A percentile compares a stretch with the other conserved stretches of the same genome.
Evolutionary conservation across 2,329 filamentous ascomycete species (phyloP).

Genomic region (Colletotrichum brevisporum): DNA sequence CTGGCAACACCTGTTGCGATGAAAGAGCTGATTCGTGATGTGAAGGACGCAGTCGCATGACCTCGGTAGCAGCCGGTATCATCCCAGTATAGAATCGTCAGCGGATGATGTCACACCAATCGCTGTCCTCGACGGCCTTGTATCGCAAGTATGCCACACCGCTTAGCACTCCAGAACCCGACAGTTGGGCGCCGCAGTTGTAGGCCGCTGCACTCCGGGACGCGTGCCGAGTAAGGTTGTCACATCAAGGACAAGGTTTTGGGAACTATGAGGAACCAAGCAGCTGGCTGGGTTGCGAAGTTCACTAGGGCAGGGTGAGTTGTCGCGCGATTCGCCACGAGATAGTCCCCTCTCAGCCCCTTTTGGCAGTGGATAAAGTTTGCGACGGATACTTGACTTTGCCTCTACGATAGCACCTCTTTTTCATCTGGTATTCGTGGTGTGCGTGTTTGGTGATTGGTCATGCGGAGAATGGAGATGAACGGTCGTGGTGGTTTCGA

Average conservation of each 20-base stretch:
- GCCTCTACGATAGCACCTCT: neutral
- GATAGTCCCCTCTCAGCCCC: neutral
- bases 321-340: neutral
- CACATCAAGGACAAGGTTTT: neutral
- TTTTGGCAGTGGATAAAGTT: neutral
- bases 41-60: neutral
- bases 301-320: no score
- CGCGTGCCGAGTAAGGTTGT: slow-evolving; percentile 16
- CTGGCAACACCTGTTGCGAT: no score
- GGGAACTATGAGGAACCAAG: neutral
- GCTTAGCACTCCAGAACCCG: neutral
- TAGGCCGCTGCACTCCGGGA: slow-evolving; percentile 17
- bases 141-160: neutral
- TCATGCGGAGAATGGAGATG: slow-evolving; percentile 11
- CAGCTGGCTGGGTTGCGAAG: neutral
- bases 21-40: neutral
- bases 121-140: neutral
- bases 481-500: neutral
- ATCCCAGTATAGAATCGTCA: neutral
- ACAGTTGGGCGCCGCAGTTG: slow-evolving; percentile 9
- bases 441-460: neutral
- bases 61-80: slow-evolving; percentile 1
- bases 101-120: slow-evolving; percentile 9
- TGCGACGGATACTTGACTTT: neutral
- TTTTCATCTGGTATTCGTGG: neutral